A percentile compares a stretch with the other conserved stretches of the same genome.
phyloP scores from a whole-genome alignment of 306 rosid genomes.

The Cucurbita argyrosperma region DNA sequence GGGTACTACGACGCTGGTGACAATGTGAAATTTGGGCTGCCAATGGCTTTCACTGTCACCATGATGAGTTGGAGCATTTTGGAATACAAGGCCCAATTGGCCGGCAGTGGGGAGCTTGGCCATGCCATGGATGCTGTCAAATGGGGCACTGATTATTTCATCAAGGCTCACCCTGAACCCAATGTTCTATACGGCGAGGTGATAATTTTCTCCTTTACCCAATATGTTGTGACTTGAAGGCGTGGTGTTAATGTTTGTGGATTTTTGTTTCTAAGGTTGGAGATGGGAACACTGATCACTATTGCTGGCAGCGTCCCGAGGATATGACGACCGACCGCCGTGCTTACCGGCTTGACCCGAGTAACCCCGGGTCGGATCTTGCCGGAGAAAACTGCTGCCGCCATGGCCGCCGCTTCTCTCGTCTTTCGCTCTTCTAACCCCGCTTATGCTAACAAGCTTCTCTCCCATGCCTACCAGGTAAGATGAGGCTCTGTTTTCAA shows the following conservation, averaged over 20 bases:
- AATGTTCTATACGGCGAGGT: slow-evolving; percentile 93
- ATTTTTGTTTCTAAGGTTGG: neutral
- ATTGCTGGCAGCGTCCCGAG: slow-evolving; percentile 12
- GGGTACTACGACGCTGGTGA: slow-evolving; percentile 98
- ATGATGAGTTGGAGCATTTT: slow-evolving; percentile 97
- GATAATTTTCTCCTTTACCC: neutral
- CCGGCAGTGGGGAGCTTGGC: slow-evolving; percentile 58
- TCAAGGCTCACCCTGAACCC: slow-evolving; percentile 83
- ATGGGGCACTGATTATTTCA: slow-evolving; percentile 95
- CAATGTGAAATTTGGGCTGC: slow-evolving; percentile 90
- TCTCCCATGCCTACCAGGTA: slow-evolving; percentile 6
- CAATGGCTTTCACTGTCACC: slow-evolving; percentile 92
- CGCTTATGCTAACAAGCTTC: slow-evolving; percentile 2
- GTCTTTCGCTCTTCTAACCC: slow-evolving; percentile 3
- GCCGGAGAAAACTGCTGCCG: slow-evolving; percentile 12
- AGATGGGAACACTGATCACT: slow-evolving; percentile 7
- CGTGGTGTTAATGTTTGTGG: too few relatives aligned
- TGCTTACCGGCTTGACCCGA: slow-evolving; percentile 5
- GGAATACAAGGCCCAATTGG: slow-evolving; percentile 78
- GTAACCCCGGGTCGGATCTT: slow-evolving; percentile 7
- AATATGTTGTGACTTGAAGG: neutral
- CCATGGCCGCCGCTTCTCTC: slow-evolving; percentile 12
- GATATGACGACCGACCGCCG: slow-evolving; percentile 9
- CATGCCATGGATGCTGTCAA: slow-evolving; percentile 87
- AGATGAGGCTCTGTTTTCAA: too few relatives aligned